Evolutionary conservation across 2,329 filamentous ascomycete species (phyloP).

Genomic region (Trichoderma sp.): DNA sequence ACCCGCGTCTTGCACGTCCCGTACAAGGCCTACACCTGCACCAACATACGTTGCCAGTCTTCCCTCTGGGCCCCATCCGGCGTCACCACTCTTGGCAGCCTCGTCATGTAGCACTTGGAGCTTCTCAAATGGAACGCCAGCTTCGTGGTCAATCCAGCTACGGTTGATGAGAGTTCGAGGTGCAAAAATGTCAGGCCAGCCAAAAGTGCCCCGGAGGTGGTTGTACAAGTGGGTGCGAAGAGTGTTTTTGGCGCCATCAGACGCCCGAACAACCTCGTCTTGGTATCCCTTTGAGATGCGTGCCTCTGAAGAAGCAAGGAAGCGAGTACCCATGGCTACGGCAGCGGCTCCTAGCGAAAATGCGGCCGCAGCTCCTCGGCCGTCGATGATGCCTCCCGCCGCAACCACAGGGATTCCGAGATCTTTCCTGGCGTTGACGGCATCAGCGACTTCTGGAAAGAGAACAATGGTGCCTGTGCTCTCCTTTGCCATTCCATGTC

Average conservation of each 20-base stretch:
- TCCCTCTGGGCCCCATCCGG: constrained; percentile 53
- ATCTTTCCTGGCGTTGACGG: constrained; percentile 45
- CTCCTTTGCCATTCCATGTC: constrained; percentile 52
- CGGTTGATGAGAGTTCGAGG: constrained; percentile 47
- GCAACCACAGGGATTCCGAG: constrained; percentile 51
- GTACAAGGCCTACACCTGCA: constrained; percentile 50
- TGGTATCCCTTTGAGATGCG: constrained; percentile 48
- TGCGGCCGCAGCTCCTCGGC: constrained; percentile 54
- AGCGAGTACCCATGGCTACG: constrained; percentile 65
- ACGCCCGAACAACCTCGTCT: constrained; percentile 47
- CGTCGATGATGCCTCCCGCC: constrained; percentile 58
- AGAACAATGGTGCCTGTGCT: constrained; percentile 52
- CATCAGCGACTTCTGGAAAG: constrained; percentile 55
- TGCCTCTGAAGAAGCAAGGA: constrained; percentile 55
- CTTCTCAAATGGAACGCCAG: constrained; percentile 48
- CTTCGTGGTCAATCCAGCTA: constrained; percentile 44
- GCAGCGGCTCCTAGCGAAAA: constrained; percentile 57
- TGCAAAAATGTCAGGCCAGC: constrained; percentile 49
- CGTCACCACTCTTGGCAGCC: constrained; percentile 45
- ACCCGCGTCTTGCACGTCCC: constrained; percentile 44
- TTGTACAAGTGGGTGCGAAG: constrained; percentile 51
- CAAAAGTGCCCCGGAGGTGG: constrained; percentile 48
- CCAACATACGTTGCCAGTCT: constrained; percentile 56
- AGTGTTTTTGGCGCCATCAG: constrained; percentile 46
- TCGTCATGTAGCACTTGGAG: constrained; percentile 50